These are phyloP conservation scores for Myriosclerotinia scirpicola DNA, from an alignment of 2,329 filamentous ascomycete species.

Conservation along the genomic window DNA sequence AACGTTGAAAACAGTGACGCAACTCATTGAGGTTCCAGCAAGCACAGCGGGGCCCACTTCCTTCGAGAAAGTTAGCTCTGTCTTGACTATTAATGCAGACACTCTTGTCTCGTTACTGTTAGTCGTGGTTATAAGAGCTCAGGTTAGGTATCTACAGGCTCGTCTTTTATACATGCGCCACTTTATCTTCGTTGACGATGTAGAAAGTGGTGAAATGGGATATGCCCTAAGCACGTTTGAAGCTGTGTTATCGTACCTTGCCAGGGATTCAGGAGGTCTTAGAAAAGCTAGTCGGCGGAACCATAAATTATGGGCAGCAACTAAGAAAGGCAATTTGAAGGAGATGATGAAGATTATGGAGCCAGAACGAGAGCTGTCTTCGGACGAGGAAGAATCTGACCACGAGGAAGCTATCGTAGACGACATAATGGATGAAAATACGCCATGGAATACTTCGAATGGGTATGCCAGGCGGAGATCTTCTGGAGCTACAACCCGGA, in stretches of 20 bases:
- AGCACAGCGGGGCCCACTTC: constrained; percentile 38
- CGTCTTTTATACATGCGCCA: constrained; percentile 92
- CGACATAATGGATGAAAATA: constrained; percentile 48
- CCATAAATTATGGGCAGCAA: constrained; percentile 82
- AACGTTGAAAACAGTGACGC: constrained; percentile 76
- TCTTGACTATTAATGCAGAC: constrained; percentile 73
- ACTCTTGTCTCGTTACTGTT: constrained; percentile 88
- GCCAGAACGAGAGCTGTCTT: constrained; percentile 49
- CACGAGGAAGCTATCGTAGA: constrained; percentile 46
- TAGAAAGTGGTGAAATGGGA: constrained; percentile 92
- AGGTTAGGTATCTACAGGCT: constrained; percentile 83
- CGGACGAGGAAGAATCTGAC: constrained; percentile 36
- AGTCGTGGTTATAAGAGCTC: constrained; percentile 87
- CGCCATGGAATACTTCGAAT: constrained; percentile 36
- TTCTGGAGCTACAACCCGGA: constrained; percentile 29
- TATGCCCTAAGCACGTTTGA: constrained; percentile 96
- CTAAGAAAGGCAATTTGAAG: constrained; percentile 71
- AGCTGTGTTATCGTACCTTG: constrained; percentile 85
- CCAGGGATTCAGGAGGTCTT: constrained; percentile 76
- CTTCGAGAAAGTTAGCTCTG: constrained; percentile 46
- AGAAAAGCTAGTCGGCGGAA: constrained; percentile 85
- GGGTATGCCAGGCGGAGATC: constrained; percentile 32
- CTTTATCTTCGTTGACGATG: constrained; percentile 97
- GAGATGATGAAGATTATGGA: constrained; percentile 80
- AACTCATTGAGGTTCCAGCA: constrained; percentile 55